Percentiles rank a stretch among this genome's conserved stretches.
Evolutionary conservation across 106 monocot genomes (phyloP).

Genomic region (Dendrobium catenatum): DNA sequence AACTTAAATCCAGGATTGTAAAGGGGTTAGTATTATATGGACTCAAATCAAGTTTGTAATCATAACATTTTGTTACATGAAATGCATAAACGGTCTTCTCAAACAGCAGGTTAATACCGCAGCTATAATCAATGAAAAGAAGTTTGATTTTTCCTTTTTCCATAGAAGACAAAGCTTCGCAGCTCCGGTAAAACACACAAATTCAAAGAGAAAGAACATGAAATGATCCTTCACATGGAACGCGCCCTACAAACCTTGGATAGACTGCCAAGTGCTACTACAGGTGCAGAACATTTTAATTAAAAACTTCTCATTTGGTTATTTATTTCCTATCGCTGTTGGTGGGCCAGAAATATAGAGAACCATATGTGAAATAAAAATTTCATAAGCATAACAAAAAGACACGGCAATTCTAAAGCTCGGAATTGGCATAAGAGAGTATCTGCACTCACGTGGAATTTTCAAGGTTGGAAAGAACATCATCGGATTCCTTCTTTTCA

Average conservation of each 20-base stretch:
- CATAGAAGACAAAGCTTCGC: background rate
- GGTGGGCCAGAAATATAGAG: background rate
- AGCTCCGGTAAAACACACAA: background rate
- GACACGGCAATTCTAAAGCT: background rate
- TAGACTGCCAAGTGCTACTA: background rate
- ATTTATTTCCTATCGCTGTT: background rate
- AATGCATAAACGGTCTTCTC: too few relatives aligned
- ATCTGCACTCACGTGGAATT: background rate
- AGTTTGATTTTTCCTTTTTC: background rate
- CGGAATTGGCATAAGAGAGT: background rate
- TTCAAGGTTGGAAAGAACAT: conserved; percentile 8
- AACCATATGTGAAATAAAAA: background rate
- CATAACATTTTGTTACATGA: too few relatives aligned
- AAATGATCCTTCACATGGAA: background rate
- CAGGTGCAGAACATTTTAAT: background rate
- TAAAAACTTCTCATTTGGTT: background rate
- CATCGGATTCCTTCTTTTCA: conserved; percentile 10
- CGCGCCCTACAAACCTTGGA: background rate
- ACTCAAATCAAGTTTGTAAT: background rate
- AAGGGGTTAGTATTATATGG: background rate
- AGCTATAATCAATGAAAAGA: background rate
- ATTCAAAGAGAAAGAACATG: background rate
- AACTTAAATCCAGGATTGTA: background rate
- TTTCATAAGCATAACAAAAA: background rate
- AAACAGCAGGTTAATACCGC: too few relatives aligned